These are phyloP conservation scores for Magnolia changhungtana DNA, from an alignment of 164 flowering plant genomes.

Conservation along the genomic window DNA sequence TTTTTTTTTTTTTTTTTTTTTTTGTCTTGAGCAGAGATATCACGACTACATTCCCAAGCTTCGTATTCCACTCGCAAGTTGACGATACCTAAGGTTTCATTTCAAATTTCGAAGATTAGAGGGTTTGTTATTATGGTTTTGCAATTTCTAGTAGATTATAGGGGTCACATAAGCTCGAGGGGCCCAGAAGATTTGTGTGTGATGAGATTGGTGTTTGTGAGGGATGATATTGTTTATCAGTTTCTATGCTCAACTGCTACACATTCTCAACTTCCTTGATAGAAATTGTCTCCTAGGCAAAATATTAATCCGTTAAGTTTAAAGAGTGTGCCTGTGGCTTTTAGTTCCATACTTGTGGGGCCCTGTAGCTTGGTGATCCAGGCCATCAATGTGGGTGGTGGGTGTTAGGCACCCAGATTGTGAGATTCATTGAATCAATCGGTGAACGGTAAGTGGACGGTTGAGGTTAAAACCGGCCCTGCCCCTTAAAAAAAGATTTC, in stretches of 20 bases:
- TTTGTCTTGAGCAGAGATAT: conserved; percentile 41
- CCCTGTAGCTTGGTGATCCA: too few relatives aligned
- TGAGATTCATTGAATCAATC: too few relatives aligned
- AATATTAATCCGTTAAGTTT: too few relatives aligned
- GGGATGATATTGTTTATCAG: background rate
- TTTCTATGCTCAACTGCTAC: background rate
- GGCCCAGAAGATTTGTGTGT: background rate
- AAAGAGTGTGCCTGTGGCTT: too few relatives aligned
- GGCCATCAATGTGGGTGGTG: too few relatives aligned
- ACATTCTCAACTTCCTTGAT: background rate
- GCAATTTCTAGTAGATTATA: conserved; percentile 5
- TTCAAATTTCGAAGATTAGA: background rate
- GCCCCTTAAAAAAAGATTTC: too few relatives aligned
- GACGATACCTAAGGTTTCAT: conserved; percentile 35
- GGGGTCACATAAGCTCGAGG: background rate
- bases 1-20: background rate
- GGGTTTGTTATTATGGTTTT: background rate
- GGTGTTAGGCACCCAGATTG: too few relatives aligned
- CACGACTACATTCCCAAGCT: conserved; percentile 22
- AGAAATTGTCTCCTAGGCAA: too few relatives aligned
- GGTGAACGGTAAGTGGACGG: too few relatives aligned
- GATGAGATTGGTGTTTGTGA: background rate
- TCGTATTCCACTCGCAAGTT: conserved; percentile 52
- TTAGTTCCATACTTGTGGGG: too few relatives aligned
- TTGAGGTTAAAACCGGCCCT: too few relatives aligned